Evolutionary conservation across 768 basidiomycete species (phyloP), one percentile per base, ranked within the genome.

Genomic region (Pleurotus cornucopiae): DNA sequence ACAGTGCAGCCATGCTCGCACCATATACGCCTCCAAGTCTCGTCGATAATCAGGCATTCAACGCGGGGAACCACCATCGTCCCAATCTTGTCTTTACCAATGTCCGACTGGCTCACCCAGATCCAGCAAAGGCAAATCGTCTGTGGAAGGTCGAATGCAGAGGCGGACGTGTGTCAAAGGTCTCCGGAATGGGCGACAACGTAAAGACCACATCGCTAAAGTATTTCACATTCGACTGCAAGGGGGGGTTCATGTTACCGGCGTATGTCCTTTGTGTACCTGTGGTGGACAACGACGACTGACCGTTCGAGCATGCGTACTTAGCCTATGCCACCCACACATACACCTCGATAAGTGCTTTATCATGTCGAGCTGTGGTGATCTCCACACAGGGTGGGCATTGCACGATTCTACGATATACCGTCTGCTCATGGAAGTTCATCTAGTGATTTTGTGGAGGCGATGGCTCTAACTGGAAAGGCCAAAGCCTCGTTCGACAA

Each of bases 321-420:
- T 34, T 56, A 71, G 69, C 60, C 61, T 85, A 49, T 84, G 83
- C 64, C 84, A 85, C 67, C 76, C 81, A 16, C 83, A 86, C 62
- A 79, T 87, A 61, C 84, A 85, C 67, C 74, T 86, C 30, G 84
- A 86, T 72, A 85, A 87, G 67, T 85, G 82, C 67, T 85, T 85
- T 64, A 79, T 87, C 49, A 70, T 87, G 55, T 79, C 78, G 60
- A 68, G 76, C 66, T 84, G 82, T 58, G 76, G 74, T 51, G 67
- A 74, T 18, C 74, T 85, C 43, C 62, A 73, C 20, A 75, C 74
- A 45, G 82, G 84, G 84, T 85, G 67, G 53, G 76, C 61, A 25
- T 43, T 20, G 54, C 46, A 49, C 11, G 25, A 37, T 46, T 43
- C 57, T 20, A 51, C 44, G 26, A n/a, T 44, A 4, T 41, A 46